A percentile compares a stretch with the other conserved stretches of the same genome.
Conservation (phyloP, 169 alveolate genomes). For the Plasmodium berghei region DNA sequence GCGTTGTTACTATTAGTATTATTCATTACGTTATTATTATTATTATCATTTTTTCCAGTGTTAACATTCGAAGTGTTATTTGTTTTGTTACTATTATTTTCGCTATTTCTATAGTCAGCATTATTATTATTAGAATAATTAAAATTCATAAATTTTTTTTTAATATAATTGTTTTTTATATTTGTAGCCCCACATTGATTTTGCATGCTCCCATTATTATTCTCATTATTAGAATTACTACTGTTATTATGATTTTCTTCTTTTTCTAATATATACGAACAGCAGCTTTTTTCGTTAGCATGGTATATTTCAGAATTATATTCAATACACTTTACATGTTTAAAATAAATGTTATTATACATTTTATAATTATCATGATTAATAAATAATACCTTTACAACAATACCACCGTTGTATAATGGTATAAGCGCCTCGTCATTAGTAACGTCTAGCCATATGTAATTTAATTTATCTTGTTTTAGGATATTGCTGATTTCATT, state of each 20-base stretch:
- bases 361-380: slow-evolving; percentile 64
- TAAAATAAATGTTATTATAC: slow-evolving; percentile 55
- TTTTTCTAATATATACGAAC: slow-evolving; percentile 34
- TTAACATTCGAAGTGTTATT: no score
- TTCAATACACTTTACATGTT: slow-evolving; percentile 8
- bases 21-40: background rate
- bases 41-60: background rate
- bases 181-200: slow-evolving; percentile 2
- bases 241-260: slow-evolving; percentile 18
- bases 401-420: slow-evolving; percentile 19
- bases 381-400: slow-evolving; percentile 68
- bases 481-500: slow-evolving; percentile 60
- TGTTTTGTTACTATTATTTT: no score
- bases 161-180: background rate
- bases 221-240: slow-evolving; percentile 25
- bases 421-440: slow-evolving; percentile 67
- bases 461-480: slow-evolving; percentile 56
- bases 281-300: slow-evolving; percentile 26
- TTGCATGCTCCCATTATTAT: background rate
- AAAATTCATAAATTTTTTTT: slow-evolving; percentile 1
- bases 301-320: slow-evolving; percentile 4
- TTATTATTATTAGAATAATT: slow-evolving; percentile 12
- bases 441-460: slow-evolving; percentile 68
- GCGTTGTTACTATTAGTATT: background rate
- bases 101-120: background rate